Base-by-base conservation (phyloP, 345 rosid species). In the Gynandropsis gynandra region DNA sequence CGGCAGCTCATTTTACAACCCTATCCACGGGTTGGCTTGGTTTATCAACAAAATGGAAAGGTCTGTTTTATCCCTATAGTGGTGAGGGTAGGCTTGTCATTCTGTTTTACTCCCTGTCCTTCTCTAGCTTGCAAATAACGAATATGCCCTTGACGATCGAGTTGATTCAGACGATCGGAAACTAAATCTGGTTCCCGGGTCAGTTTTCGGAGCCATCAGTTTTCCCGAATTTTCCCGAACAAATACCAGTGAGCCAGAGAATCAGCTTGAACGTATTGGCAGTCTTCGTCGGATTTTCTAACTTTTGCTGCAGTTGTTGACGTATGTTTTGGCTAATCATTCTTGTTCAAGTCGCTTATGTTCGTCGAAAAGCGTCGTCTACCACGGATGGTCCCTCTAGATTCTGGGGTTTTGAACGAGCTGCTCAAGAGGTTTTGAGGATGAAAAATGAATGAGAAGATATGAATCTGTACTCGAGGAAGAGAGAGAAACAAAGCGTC, bases 401-500 rank as follows among this genome's bases (percentile, higher is more conserved):
- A 38, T 50, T 64, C 44, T 65, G 58, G 59, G 69, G 64, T 52
- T 65, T 65, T 13, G 52, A 49, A 54, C 50, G 16, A 47, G 42
- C 19, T 38, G 42, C 8, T 31, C 0, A 7, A 3, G 14, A 16
- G 9, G 16, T 19, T 18, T 12, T 32, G 55, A 64, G 49, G 20
- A 77, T 73, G 85, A 74, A 65, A 58, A 52, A 41, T 9, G 72
- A 54, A 36, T 69, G 78, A 56, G 74, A 71, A 50, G 70, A 56
- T 9, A 68, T 44, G 49, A 60, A 59, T 47, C 62, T 17, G 69
- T 47, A 33, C 55, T 42, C 1, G 79, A 76, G 34, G 83, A 65
- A 43, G 80, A 59, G 18, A 18, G 69, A 21, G 68, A 53, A 1
- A 14, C 19, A 12, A 90, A 90, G 78, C 64, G 76, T 73, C 76